Base-by-base conservation (phyloP, 345 rosid genomes). In the Populus davidiana region DNA sequence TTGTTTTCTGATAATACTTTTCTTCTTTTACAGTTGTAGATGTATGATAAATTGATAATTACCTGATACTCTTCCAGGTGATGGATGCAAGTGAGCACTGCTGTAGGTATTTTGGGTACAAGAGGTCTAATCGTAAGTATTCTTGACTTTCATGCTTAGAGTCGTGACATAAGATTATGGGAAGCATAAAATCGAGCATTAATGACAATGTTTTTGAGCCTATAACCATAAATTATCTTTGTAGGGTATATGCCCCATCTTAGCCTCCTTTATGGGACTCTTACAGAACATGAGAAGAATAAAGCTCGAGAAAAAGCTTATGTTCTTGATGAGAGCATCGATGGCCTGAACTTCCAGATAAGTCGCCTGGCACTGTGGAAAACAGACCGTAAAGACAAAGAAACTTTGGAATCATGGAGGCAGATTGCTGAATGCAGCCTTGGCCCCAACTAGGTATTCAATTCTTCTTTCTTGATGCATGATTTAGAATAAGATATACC, bases 221-320 rank as follows among this genome's bases (percentile, higher is more conserved):
- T 56, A n/a, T n/a, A 56, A 0, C 50, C 50, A 47, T n/a, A 21
- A 25, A 56, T n/a, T n/a, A 33, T 65, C n/a, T 1, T 78, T 43
- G 87, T 85, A 94, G 97, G 93, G 54, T 91, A 91, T 81, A 94
- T 94, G 98, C 98, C 97, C 14, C 98, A 91, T 86, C 74, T 89
- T 77, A 94, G 98, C 86, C 83, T 92, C 50, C 87, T 92, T 23
- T 94, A 94, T 47, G 90, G 86, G 1, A 91, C 93, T 86, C 86
- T 91, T 56, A 85, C 87, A 0, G 92, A 90, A n/a, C 92, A 91
- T 23, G 92, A 88, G 83, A 94, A 92, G 92, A 89, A 87, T 78
- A 86, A 79, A 77, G 94, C 92, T 18, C 84, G 84, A 80, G 97
- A 89, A 79, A 90, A 84, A 81, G 92, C 92, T 25, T 67, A 82